These are phyloP conservation scores for Lactarius hengduanensis DNA, from an alignment of 768 basidiomycete species.

Conservation along the genomic window DNA sequence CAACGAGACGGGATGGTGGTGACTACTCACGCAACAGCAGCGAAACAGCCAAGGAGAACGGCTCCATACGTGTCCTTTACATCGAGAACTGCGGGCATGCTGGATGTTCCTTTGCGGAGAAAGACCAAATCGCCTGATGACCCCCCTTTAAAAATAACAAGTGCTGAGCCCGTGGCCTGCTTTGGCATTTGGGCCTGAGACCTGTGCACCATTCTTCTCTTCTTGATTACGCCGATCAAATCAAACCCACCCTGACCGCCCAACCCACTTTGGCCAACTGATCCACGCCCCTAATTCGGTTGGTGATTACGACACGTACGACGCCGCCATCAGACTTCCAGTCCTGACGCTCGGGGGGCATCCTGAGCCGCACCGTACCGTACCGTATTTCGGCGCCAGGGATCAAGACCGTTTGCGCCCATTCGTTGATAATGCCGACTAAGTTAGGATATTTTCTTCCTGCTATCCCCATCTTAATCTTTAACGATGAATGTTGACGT, in stretches of 20 bases:
- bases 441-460: background rate
- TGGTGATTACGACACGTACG: background rate
- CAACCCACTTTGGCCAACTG: background rate
- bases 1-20: background rate
- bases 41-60: conserved; percentile 23
- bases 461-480: background rate
- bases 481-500: background rate
- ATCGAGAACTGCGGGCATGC: conserved; percentile 25
- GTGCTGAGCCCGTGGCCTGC: background rate
- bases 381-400: background rate
- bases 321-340: background rate
- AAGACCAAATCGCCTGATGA: background rate
- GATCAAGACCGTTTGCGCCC: background rate
- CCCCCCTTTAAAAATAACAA: background rate
- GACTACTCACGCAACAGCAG: conserved; percentile 19
- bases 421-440: background rate
- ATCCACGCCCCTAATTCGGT: background rate
- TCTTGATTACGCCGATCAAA: background rate
- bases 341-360: background rate
- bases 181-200: background rate
- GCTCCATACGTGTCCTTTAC: conserved; percentile 18
- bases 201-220: background rate
- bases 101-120: background rate
- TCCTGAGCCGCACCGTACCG: background rate
- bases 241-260: background rate